A percentile compares a stretch with the other conserved stretches of the same genome.
These are phyloP conservation scores for Metschnikowia corniflorae DNA, from an alignment of 805 yeast genomes.

Conservation along the genomic window DNA sequence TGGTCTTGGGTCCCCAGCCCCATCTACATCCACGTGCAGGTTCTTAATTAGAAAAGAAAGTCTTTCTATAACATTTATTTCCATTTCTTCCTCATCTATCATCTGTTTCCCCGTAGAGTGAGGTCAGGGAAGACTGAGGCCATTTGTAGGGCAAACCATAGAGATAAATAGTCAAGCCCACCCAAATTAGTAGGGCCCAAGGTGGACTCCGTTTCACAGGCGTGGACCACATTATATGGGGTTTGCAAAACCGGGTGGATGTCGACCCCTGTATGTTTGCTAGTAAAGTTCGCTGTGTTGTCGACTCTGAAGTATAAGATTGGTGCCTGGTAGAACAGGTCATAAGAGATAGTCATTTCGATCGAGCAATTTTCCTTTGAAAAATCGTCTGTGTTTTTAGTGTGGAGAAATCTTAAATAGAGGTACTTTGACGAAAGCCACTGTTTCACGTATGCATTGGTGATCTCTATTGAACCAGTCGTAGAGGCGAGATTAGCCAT, in stretches of 20 bases:
- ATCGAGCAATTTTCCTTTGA: too few relatives aligned
- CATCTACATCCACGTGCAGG: too few relatives aligned
- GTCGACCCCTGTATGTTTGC: constrained; percentile 9
- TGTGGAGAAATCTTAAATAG: constrained; percentile 4
- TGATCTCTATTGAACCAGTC: constrained; percentile 3
- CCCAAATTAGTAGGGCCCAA: constrained; percentile 7
- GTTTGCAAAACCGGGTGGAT: constrained; percentile 14
- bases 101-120: constrained; percentile 9
- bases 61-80: too few relatives aligned
- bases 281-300: constrained; percentile 1
- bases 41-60: too few relatives aligned
- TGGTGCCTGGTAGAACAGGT: constrained; percentile 30
- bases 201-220: constrained; percentile 15
- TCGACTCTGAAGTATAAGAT: constrained; percentile 24
- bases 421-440: constrained; percentile 7
- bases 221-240: constrained; percentile 15
- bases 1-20: too few relatives aligned
- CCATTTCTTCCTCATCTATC: too few relatives aligned
- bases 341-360: constrained; percentile 28
- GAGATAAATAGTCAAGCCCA: constrained; percentile 8
- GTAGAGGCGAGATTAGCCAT: constrained; percentile 1
- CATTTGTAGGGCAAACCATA: constrained; percentile 15
- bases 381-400: too few relatives aligned
- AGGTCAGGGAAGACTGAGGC: constrained; percentile 6
- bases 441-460: constrained; percentile 11